Conservation (phyloP, 2,329 filamentous ascomycete species). For the Penicillium corylophilum region DNA sequence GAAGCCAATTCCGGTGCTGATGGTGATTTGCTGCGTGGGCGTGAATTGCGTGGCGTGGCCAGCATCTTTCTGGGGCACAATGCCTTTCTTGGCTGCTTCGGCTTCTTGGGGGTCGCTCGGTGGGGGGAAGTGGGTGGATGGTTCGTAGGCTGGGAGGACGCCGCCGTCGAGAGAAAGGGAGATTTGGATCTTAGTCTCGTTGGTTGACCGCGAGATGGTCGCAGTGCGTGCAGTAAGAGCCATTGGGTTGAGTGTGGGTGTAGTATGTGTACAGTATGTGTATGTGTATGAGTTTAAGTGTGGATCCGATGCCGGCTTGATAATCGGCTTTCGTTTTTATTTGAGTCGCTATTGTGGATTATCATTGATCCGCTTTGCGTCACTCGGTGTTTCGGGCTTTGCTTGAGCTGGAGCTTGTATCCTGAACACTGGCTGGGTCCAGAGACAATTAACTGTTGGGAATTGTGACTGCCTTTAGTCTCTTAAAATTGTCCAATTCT, state of each 20-base stretch:
- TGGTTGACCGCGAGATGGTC: constrained; percentile 82
- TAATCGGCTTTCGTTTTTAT: constrained; percentile 19
- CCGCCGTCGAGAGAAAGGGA: constrained; percentile 93
- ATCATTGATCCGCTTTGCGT: constrained; percentile 22
- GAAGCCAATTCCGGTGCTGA: constrained; percentile 95
- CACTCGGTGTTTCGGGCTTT: constrained; percentile 5
- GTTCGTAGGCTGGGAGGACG: constrained; percentile 47
- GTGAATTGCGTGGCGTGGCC: constrained; percentile 82
- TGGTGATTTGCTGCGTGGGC: constrained; percentile 77
- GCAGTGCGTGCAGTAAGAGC: constrained; percentile 65
- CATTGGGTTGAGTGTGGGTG: constrained; percentile 23
- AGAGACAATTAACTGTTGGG: background rate
- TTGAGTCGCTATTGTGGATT: constrained; percentile 21
- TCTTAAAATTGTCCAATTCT: background rate
- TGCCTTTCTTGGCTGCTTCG: constrained; percentile 49
- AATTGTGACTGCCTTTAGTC: background rate
- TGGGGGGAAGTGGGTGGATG: constrained; percentile 57
- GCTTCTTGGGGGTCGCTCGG: constrained; percentile 56
- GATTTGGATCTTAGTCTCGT: constrained; percentile 96
- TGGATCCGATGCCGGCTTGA: constrained; percentile 3
- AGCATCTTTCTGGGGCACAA: constrained; percentile 46
- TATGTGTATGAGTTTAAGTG: background rate
- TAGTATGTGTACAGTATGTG: no score
- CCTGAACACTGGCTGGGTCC: constrained; percentile 17
- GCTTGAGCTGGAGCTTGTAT: background rate